Evolutionary conservation across 805 yeast species (phyloP).

Genomic region (Lachancea sp.): DNA sequence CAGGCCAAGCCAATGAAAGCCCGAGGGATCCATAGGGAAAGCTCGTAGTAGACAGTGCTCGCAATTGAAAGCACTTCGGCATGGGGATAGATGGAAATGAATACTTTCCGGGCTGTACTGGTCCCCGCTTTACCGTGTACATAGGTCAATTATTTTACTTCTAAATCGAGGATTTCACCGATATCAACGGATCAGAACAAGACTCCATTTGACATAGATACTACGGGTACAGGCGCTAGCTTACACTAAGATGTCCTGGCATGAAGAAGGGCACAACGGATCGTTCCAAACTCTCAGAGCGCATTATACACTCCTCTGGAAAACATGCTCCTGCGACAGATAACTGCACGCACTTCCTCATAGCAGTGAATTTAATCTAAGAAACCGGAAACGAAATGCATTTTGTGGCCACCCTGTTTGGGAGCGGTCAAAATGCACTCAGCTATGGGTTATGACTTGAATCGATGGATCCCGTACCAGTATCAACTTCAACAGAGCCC

Average conservation of each 20-base stretch:
- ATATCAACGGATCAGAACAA: no score
- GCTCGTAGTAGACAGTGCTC: no score
- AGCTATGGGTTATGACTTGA: constrained; percentile 35
- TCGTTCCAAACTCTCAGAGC: constrained; percentile 28
- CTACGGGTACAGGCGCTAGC: not conserved
- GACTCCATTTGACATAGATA: not conserved
- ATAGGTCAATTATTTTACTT: no score
- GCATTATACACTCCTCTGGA: constrained; percentile 30
- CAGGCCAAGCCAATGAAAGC: not conserved
- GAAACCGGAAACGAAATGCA: constrained; percentile 39
- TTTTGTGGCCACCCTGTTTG: constrained; percentile 35
- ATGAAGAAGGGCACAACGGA: constrained; percentile 33
- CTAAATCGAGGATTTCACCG: no score
- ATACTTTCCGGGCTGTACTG: no score
- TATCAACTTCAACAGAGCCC: constrained; percentile 29
- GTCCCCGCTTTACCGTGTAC: no score
- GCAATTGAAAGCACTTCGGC: no score
- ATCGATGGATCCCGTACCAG: constrained; percentile 29
- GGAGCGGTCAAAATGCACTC: constrained; percentile 34
- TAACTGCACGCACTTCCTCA: constrained; percentile 19
- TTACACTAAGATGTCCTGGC: constrained; percentile 25
- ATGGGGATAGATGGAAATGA: no score
- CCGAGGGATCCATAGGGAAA: constrained; percentile 1
- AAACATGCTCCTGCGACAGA: constrained; percentile 21
- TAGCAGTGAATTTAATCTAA: constrained; percentile 31